Percentiles rank a stretch among this genome's conserved stretches.
Conservation (phyloP, 345 rosid genomes). For the Salix suchowensis region DNA sequence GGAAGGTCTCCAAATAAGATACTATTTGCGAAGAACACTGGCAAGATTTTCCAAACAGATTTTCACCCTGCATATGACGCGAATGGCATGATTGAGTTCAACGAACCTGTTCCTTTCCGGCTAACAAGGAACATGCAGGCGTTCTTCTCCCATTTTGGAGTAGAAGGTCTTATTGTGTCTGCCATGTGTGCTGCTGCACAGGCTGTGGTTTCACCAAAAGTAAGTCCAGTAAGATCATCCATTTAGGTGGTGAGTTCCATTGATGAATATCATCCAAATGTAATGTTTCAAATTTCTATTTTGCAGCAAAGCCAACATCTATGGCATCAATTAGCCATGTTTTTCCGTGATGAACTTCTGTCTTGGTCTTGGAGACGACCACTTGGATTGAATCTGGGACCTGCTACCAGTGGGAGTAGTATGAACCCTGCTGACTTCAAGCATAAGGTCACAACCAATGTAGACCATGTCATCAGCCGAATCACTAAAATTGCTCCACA, state of each 20-base stretch:
- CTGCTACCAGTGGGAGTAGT: slow-evolving; percentile 56
- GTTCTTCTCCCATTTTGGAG: slow-evolving; percentile 91
- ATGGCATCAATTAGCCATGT: slow-evolving; percentile 96
- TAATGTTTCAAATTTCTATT: background rate
- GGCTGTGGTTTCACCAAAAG: slow-evolving; percentile 85
- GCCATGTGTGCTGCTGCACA: slow-evolving; percentile 92
- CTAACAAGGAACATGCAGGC: slow-evolving; percentile 97
- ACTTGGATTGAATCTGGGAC: slow-evolving; percentile 53
- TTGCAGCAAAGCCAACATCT: slow-evolving; percentile 84
- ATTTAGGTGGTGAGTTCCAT: background rate
- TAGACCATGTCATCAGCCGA: slow-evolving; percentile 63
- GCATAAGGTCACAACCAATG: slow-evolving; percentile 70
- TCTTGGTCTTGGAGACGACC: slow-evolving; percentile 99
- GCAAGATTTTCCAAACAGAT: slow-evolving; percentile 93
- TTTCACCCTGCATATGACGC: slow-evolving; percentile 95
- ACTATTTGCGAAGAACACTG: slow-evolving; percentile 94
- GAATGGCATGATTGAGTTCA: slow-evolving; percentile 85
- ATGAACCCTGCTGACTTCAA: slow-evolving; percentile 73
- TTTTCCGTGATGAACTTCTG: slow-evolving; percentile 89
- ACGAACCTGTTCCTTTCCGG: slow-evolving; percentile 93
- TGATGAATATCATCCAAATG: background rate
- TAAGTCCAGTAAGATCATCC: slow-evolving; percentile 20
- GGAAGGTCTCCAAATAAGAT: slow-evolving; percentile 98
- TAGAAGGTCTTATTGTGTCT: slow-evolving; percentile 94
- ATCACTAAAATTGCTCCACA: slow-evolving; percentile 80